Evolutionary conservation across 1,284 basidiomycete species (phyloP), one percentile per base, ranked within the genome.

Genomic region (Tremellales sp.): DNA sequence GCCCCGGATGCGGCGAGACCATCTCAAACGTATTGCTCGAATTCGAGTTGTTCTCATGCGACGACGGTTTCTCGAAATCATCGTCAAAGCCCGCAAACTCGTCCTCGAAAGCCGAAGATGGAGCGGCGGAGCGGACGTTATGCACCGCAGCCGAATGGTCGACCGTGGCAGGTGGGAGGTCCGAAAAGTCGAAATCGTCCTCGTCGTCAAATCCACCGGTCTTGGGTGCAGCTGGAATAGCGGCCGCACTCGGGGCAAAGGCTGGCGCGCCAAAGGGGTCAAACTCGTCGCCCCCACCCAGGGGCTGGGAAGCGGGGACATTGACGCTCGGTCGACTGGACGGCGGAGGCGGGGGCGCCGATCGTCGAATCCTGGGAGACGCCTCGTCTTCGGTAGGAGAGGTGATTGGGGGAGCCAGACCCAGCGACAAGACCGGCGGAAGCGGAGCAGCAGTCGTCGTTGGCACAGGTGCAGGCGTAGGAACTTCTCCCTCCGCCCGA

Each of bases 131-230:
- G 45, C 48, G 28, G 39, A 43, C 39, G 25, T 43, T 35, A 40
- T 53, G 34, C 27, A 51, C 47, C 27, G 63, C 51, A 18, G 56
- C 47, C 39, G 61, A 40, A 3, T 60, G 51, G 5, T 66, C 57
- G 14, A 66, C 53, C 36, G 61, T 46, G 16, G 74, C 74, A 9
- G 77, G 74, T 1, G 78, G 73, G 3, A 79, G 75, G 37, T 80
- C 75, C 1, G 74, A 76, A 56, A 92, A 92, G 71, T 91, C 87
- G 65, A 91, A 90, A 54, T 86, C 85, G 63, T 90, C 87, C 19
- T 85, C 84, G 60, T 90, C 87, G 28, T 91, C 88, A 58, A 91
- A 91, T n/a, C 51, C 52, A 3, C 63, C 55, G 9, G 47, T 51
- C 47, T 54, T 54, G 25, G 65, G 61, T 18, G 51, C 35, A 14